These are phyloP conservation scores for Prototheca wickerhamii DNA, from an alignment of 163 green algal genomes.

Conservation along the genomic window DNA sequence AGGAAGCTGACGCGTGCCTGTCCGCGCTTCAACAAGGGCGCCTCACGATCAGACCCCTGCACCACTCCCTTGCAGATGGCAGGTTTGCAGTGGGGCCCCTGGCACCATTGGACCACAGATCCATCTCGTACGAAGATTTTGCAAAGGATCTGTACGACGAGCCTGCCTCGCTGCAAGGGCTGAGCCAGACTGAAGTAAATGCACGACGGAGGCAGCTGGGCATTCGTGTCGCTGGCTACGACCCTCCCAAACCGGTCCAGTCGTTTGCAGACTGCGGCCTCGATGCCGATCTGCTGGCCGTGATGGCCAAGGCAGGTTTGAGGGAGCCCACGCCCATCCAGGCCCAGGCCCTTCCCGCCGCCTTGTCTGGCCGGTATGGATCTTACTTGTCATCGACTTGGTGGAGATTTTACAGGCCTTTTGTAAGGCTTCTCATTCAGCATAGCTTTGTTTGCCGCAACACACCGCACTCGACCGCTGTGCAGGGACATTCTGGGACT, in stretches of 20 bases:
- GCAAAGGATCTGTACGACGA: constrained; percentile 75
- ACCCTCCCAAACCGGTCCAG: constrained; percentile 54
- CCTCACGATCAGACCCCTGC: not conserved
- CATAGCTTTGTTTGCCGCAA: not conserved
- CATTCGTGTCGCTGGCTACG: constrained; percentile 59
- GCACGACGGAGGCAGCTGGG: constrained; percentile 31
- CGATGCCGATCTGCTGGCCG: constrained; percentile 48
- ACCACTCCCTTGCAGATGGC: not conserved
- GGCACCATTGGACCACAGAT: constrained; percentile 38
- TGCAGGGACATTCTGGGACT: constrained; percentile 41
- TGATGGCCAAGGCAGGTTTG: constrained; percentile 37
- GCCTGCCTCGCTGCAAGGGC: constrained; percentile 38
- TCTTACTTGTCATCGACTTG: constrained; percentile 48
- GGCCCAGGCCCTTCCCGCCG: constrained; percentile 80
- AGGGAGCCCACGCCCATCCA: constrained; percentile 80
- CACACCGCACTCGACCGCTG: too few relatives aligned
- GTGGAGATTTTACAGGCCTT: too few relatives aligned
- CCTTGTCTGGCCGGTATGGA: constrained; percentile 63
- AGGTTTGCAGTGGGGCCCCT: constrained; percentile 33
- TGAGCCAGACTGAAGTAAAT: constrained; percentile 54
- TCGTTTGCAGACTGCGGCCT: constrained; percentile 72
- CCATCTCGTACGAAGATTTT: constrained; percentile 62
- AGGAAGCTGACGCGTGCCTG: constrained; percentile 22
- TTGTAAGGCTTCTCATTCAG: not conserved
- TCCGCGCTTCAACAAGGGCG: too few relatives aligned